phyloP scores from a whole-genome alignment of 1,284 basidiomycete species.

The Rhodotorula sp. region DNA sequence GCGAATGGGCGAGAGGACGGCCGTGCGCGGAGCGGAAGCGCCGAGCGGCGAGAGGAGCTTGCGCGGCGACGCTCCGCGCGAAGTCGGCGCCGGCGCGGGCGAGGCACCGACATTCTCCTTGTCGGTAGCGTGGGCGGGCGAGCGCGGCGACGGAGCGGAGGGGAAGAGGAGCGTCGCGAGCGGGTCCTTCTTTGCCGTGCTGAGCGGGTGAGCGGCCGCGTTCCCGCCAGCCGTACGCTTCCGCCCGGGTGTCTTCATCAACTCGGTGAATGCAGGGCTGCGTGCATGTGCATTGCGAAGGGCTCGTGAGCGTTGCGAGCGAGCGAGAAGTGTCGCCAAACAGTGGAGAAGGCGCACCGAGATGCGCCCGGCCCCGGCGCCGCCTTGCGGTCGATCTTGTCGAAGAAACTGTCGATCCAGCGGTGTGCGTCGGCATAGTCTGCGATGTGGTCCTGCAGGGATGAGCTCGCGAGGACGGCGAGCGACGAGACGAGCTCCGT shows the following conservation, averaged over 20 bases:
- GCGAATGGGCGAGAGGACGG: constrained; percentile 3
- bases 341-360: constrained; percentile 13
- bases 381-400: constrained; percentile 23
- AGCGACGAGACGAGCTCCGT: constrained; percentile 19
- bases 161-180: constrained; percentile 39
- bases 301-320: background rate
- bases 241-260: constrained; percentile 42
- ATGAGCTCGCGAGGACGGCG: constrained; percentile 16
- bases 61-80: constrained; percentile 3
- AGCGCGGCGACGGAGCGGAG: background rate
- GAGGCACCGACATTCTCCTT: constrained; percentile 27
- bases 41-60: constrained; percentile 14
- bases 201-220: background rate
- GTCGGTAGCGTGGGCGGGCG: background rate
- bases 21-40: background rate
- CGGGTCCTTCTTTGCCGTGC: constrained; percentile 24
- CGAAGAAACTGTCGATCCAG: constrained; percentile 40
- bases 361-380: background rate
- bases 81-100: background rate
- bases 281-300: fast-evolving
- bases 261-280: constrained; percentile 33
- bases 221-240: constrained; percentile 21
- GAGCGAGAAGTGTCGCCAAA: background rate
- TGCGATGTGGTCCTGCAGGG: constrained; percentile 21
- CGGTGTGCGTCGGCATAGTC: constrained; percentile 36